Conservation (phyloP, 2,329 filamentous ascomycete species). For the Elsinoe necatrix region DNA sequence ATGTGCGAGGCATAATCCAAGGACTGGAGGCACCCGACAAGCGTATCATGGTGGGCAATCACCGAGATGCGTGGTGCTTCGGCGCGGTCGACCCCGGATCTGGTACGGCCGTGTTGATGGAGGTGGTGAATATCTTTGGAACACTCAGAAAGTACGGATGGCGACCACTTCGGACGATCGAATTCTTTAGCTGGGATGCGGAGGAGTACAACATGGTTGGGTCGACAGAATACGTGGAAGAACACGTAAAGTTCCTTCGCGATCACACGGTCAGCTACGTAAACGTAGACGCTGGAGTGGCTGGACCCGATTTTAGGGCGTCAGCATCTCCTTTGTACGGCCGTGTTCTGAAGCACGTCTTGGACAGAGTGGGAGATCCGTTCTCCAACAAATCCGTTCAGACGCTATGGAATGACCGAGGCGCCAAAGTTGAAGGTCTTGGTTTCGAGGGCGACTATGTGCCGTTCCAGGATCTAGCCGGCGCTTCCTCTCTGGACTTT, state of each 20-base stretch:
- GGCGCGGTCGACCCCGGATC: conserved; percentile 79
- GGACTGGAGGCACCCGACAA: conserved; percentile 80
- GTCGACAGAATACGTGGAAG: conserved; percentile 90
- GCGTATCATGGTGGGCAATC: conserved; percentile 82
- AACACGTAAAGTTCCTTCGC: conserved; percentile 64
- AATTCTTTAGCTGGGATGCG: conserved; percentile 95
- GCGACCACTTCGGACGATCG: conserved; percentile 86
- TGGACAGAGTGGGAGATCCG: conserved; percentile 69
- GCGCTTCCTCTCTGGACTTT: conserved; percentile 79
- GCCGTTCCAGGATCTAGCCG: conserved; percentile 84
- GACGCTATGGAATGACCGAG: conserved; percentile 63
- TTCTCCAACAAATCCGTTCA: conserved; percentile 61
- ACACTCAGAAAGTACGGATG: conserved; percentile 69
- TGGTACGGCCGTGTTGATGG: conserved; percentile 84
- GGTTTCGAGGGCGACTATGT: conserved; percentile 75
- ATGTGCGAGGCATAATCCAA: conserved; percentile 73
- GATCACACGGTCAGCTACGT: conserved; percentile 75
- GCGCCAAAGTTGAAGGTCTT: conserved; percentile 56
- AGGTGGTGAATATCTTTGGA: conserved; percentile 77
- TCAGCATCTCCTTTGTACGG: conserved; percentile 73
- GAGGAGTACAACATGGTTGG: conserved; percentile 89
- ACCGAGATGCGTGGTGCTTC: conserved; percentile 86
- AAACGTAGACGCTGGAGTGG: conserved; percentile 79
- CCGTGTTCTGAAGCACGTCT: conserved; percentile 60
- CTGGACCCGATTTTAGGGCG: conserved; percentile 65